Conservation (phyloP, 2,329 filamentous ascomycete species). For the Verticillium klebahnii region DNA sequence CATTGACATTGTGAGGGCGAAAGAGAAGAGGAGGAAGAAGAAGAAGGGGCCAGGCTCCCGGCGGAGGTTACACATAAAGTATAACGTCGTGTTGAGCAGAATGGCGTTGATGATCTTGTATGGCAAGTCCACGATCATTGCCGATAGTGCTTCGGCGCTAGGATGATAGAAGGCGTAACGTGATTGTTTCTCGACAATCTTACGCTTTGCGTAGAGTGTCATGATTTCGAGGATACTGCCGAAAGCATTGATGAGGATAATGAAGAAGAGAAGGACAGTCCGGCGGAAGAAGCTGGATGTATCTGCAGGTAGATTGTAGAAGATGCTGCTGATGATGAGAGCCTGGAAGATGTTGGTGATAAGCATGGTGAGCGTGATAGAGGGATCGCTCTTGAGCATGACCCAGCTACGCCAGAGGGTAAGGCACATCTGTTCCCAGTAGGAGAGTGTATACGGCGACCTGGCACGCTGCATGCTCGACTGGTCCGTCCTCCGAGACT, state of each 20-base stretch:
- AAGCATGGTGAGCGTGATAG: slow-evolving; percentile 77
- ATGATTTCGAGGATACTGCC: slow-evolving; percentile 9
- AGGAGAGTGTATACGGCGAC: slow-evolving; percentile 73
- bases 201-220: slow-evolving; percentile 2
- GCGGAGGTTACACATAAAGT: slow-evolving; percentile 33
- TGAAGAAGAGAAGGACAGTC: slow-evolving; percentile 6
- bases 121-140: slow-evolving; percentile 30
- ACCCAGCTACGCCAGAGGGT: slow-evolving; percentile 72
- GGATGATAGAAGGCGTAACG: slow-evolving; percentile 8
- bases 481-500: no score
- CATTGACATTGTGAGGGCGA: slow-evolving; percentile 20
- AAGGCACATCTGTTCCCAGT: slow-evolving; percentile 64
- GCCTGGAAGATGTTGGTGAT: slow-evolving; percentile 49
- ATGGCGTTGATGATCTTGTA: slow-evolving; percentile 20
- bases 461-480: slow-evolving; percentile 51
- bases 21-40: slow-evolving; percentile 1
- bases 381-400: slow-evolving; percentile 71
- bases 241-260: slow-evolving; percentile 10
- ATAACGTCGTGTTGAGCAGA: slow-evolving; percentile 33
- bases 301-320: slow-evolving; percentile 54
- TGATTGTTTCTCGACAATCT: slow-evolving; percentile 7
- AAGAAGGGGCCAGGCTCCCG: slow-evolving; percentile 28
- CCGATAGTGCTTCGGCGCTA: slow-evolving; percentile 11
- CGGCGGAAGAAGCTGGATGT: slow-evolving; percentile 6
- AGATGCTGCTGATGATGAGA: slow-evolving; percentile 74